Evolutionary conservation across 257 asterid genomes (phyloP), one percentile per base, ranked within the genome.

Genomic region (Salvia hispanica): DNA sequence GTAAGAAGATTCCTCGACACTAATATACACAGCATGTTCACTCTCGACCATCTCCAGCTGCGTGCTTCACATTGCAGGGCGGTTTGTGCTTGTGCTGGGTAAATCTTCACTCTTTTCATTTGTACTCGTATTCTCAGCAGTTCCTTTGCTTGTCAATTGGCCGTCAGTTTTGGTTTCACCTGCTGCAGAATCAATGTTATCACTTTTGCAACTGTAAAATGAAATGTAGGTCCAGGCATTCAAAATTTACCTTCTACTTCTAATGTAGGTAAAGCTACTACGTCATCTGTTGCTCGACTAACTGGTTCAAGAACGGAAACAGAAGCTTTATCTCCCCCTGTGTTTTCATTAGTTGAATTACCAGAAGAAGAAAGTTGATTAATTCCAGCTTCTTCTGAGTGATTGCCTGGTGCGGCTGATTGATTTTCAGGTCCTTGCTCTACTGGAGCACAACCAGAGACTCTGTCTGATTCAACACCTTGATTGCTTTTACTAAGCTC

Each of bases 341-440:
- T 54, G 18, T 54, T 79, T 15, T 74, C 87, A 70, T 76, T 75
- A n/a, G 4, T 14, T 9, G 67, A 42, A 72, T 64, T 70, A 58
- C 74, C 80, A 47, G 74, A 65, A 37, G 71, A 62, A 62, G 78
- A 69, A 73, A 75, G 16, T 73, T 43, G 82, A 62, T 51, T 48
- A 59, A 66, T 82, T 39, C 51, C 83, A 31, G 52, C 74, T 54
- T 76, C 71, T 48, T 75, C 64, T 39, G 68, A 34, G 62, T 62
- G 36, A 59, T 72, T 61, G 69, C 76, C 73, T 28, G 62, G 59
- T 74, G 57, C 64, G 74, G 74, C 70, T 46, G 73, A 61, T 67
- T 3, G 85, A 50, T 61, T 72, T 61, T 62, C 74, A 70, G 47
- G 74, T 54, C 46, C 71, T 69, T 58, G 64, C 64, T 77, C 85